Percentiles rank a stretch among this genome's conserved stretches.
Evolutionary conservation across 805 yeast species (phyloP).

Genomic region (Myxozyma lipomycoides): DNA sequence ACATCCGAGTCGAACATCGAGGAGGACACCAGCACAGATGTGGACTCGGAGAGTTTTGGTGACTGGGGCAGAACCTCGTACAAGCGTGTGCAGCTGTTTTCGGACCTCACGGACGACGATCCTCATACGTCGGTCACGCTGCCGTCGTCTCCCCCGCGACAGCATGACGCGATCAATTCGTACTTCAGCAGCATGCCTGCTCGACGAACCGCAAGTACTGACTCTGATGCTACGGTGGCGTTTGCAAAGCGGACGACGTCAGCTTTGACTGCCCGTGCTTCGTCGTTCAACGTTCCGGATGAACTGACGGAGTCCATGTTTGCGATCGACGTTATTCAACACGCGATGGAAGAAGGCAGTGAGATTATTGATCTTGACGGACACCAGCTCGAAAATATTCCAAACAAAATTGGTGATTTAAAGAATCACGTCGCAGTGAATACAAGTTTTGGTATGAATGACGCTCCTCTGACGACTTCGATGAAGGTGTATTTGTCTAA

Average conservation of each 20-base stretch:
- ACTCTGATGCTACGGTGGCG: conserved; percentile 4
- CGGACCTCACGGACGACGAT: conserved; percentile 7
- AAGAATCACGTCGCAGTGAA: conserved; percentile 30
- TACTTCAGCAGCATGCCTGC: background rate
- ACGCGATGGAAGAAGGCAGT: conserved; percentile 27
- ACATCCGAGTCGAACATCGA: conserved; percentile 22
- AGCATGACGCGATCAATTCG: background rate
- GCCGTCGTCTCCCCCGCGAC: conserved; percentile 25
- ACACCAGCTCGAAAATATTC: conserved; percentile 34
- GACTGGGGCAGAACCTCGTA: background rate
- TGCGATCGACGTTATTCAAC: conserved; percentile 21
- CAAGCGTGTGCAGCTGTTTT: conserved; percentile 9
- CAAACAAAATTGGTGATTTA: conserved; percentile 38
- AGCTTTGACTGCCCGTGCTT: conserved; percentile 10
- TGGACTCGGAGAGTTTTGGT: background rate
- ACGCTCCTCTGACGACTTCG: conserved; percentile 30
- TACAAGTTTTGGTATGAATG: conserved; percentile 2
- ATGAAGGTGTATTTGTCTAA: conserved; percentile 35
- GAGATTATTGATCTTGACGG: conserved; percentile 21
- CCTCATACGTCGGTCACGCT: conserved; percentile 11
- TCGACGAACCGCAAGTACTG: background rate
- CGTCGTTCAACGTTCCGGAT: conserved; percentile 3
- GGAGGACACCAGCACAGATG: conserved; percentile 7
- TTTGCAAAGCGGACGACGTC: conserved; percentile 9
- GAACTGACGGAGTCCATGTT: background rate